Evolutionary conservation across 768 basidiomycete genomes (phyloP).

Genomic region (Austroboletus festivus): DNA sequence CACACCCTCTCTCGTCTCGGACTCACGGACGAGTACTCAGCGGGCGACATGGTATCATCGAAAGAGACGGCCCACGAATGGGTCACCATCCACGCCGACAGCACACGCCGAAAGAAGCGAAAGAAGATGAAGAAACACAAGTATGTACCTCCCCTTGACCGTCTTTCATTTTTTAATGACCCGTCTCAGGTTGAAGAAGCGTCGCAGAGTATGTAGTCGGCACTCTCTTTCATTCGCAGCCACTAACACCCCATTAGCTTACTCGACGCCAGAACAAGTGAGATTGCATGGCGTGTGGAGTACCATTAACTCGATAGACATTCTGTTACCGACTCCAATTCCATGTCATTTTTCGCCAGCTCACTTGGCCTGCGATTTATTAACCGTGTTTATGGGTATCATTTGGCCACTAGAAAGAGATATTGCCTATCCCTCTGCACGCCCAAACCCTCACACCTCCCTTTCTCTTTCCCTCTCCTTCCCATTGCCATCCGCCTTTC

Average conservation of each 20-base stretch:
- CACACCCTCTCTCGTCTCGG: conserved; percentile 62
- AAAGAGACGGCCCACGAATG: conserved; percentile 57
- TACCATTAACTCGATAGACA: conserved; percentile 7
- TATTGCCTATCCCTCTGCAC: conserved; percentile 2
- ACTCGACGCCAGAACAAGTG: conserved; percentile 41
- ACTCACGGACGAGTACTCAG: conserved; percentile 48
- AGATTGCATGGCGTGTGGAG: conserved; percentile 5
- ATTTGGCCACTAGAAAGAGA: background rate
- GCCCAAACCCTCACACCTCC: conserved; percentile 76
- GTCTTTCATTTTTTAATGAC: conserved; percentile 9
- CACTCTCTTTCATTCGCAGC: background rate
- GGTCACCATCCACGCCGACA: conserved; percentile 70
- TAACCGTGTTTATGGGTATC: background rate
- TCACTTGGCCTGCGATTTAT: background rate
- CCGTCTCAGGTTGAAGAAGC: conserved; percentile 73
- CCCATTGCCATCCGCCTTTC: conserved; percentile 73
- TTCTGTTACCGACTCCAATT: conserved; percentile 2
- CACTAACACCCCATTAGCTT: conserved; percentile 35
- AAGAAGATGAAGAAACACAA: conserved; percentile 99
- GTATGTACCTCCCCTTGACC: conserved; percentile 44
- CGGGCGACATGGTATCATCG: conserved; percentile 48
- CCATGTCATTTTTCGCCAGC: background rate
- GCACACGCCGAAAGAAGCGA: conserved; percentile 78
- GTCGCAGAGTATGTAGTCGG: conserved; percentile 68
- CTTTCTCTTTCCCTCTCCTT: conserved; percentile 53